Evolutionary conservation across 306 rosid species (phyloP).

Genomic region (Rosa multiflora): DNA sequence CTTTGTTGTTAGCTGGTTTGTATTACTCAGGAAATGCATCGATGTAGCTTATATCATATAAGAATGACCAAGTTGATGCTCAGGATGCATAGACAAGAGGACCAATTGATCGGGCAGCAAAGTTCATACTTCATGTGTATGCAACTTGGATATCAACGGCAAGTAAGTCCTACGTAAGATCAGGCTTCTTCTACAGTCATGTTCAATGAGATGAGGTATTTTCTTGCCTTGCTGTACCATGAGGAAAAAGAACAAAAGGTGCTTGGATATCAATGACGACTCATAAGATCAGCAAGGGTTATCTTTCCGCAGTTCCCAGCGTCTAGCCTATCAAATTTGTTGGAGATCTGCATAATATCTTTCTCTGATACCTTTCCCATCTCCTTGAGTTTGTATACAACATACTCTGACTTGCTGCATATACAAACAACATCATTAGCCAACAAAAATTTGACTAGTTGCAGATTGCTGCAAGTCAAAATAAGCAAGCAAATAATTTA

Average conservation of each 20-base stretch:
- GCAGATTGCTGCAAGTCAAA: constrained; percentile 8
- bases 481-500: constrained; percentile 17
- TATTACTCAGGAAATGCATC: constrained; percentile 10
- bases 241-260: background rate
- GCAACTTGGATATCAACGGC: constrained; percentile 20
- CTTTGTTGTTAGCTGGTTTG: background rate
- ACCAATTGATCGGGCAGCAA: constrained; percentile 1
- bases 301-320: constrained; percentile 77
- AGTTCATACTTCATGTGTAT: constrained; percentile 11
- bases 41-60: background rate
- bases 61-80: background rate
- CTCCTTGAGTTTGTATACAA: constrained; percentile 95
- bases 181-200: constrained; percentile 23
- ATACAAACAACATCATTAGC: constrained; percentile 17
- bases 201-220: background rate
- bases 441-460: constrained; percentile 18
- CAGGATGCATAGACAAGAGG: constrained; percentile 6
- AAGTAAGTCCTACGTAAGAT: constrained; percentile 35
- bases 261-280: constrained; percentile 30
- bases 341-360: constrained; percentile 68
- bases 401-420: constrained; percentile 90
- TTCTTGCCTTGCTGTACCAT: background rate
- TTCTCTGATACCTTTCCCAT: constrained; percentile 82
- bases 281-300: constrained; percentile 75
- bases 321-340: constrained; percentile 82